Conservation (phyloP, 495 filamentous ascomycete genomes). For the Talaromyces liani region DNA sequence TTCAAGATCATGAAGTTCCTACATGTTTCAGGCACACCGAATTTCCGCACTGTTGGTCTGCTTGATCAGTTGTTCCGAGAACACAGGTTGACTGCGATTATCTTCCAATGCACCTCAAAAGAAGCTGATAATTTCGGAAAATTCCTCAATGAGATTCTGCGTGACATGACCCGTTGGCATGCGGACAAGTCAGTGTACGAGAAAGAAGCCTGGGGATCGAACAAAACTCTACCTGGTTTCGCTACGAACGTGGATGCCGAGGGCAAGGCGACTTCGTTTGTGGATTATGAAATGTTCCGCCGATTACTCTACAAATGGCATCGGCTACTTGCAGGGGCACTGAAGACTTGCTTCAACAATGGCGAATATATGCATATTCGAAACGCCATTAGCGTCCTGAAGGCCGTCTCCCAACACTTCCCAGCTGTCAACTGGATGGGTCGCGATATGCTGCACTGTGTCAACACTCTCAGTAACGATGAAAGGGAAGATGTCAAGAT, state of each 20-base stretch:
- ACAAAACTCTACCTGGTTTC: slow-evolving; percentile 60
- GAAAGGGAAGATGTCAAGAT: slow-evolving; percentile 84
- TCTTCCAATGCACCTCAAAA: slow-evolving; percentile 79
- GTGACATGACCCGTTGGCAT: slow-evolving; percentile 79
- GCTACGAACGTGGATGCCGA: slow-evolving; percentile 55
- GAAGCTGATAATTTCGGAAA: slow-evolving; percentile 87
- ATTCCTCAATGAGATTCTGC: slow-evolving; percentile 74
- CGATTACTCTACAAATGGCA: slow-evolving; percentile 88
- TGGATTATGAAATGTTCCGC: slow-evolving; percentile 82
- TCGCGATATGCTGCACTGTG: slow-evolving; percentile 54
- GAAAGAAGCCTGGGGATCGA: slow-evolving; percentile 62
- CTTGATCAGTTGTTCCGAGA: slow-evolving; percentile 79
- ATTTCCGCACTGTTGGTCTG: slow-evolving; percentile 79
- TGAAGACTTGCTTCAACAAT: slow-evolving; percentile 69
- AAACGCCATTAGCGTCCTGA: slow-evolving; percentile 89
- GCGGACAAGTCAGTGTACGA: slow-evolving; percentile 67
- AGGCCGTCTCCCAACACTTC: slow-evolving; percentile 69
- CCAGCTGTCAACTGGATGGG: slow-evolving; percentile 87
- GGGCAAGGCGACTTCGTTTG: slow-evolving; percentile 54
- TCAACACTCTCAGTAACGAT: slow-evolving; percentile 61
- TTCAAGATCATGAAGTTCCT: slow-evolving; percentile 80
- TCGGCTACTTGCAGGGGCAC: slow-evolving; percentile 59
- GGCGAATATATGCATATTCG: slow-evolving; percentile 97
- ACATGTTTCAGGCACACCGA: slow-evolving; percentile 71
- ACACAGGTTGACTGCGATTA: slow-evolving; percentile 66